Evolutionary conservation across 768 basidiomycete species (phyloP).

Genomic region (Serendipita sp.): DNA sequence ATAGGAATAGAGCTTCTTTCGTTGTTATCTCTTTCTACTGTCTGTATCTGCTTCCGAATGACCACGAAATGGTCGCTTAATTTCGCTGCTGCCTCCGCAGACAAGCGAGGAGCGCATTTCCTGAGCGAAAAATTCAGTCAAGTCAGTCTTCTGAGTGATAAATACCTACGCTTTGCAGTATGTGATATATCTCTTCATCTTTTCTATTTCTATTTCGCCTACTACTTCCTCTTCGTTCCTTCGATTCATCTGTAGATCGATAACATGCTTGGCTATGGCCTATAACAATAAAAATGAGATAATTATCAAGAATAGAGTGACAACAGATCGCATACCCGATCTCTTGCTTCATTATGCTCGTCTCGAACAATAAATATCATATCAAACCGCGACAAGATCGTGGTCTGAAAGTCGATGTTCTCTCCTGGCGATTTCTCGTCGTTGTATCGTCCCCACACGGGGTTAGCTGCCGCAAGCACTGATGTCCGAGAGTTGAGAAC

Average conservation of each 20-base stretch:
- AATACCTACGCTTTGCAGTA: conserved; percentile 75
- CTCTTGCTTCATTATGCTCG: conserved; percentile 87
- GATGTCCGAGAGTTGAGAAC: conserved; percentile 91
- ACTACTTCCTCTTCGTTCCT: conserved; percentile 48
- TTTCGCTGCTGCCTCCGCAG: conserved; percentile 89
- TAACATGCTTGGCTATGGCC: conserved; percentile 93
- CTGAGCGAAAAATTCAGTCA: conserved; percentile 23
- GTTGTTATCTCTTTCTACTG: conserved; percentile 91
- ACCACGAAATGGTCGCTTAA: conserved; percentile 89
- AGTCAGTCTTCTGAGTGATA: neutral
- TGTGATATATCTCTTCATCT: conserved; percentile 95
- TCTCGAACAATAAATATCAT: conserved; percentile 99
- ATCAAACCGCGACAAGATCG: conserved; percentile 94
- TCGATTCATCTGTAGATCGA: conserved; percentile 97
- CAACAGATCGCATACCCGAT: conserved; percentile 40
- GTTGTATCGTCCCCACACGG: conserved; percentile 94
- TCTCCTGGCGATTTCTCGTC: conserved; percentile 93
- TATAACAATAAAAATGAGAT: conserved; percentile 19
- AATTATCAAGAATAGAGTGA: neutral
- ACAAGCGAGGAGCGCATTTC: conserved; percentile 91
- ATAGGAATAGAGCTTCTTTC: conserved; percentile 97
- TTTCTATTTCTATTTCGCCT: conserved; percentile 89
- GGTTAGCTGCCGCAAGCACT: conserved; percentile 93
- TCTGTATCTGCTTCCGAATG: conserved; percentile 82
- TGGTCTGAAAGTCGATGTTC: conserved; percentile 98